Conservation (phyloP, 805 yeast genomes). For the Grigorovia transvaalensis region DNA sequence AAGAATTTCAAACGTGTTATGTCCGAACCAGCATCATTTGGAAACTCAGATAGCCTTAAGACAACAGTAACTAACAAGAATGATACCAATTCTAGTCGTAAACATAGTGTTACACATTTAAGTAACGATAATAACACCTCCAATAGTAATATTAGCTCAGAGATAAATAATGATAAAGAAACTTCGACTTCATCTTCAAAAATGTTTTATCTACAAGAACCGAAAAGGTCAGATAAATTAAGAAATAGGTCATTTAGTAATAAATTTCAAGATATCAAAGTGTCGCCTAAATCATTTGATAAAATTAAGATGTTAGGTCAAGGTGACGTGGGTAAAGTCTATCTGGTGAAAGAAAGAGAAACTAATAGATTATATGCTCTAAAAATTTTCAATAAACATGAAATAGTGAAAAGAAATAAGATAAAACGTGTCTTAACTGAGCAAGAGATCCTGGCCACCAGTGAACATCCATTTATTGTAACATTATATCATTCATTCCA, state of each 20-base stretch:
- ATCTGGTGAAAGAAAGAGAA: conserved; percentile 72
- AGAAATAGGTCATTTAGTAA: conserved; percentile 50
- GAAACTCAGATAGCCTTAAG: too few relatives aligned
- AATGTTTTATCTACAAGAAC: conserved; percentile 9
- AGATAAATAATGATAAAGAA: not conserved
- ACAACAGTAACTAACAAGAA: not conserved
- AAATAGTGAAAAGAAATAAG: conserved; percentile 91
- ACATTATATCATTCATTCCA: conserved; percentile 94
- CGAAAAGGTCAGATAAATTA: conserved; percentile 26
- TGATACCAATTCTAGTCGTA: not conserved
- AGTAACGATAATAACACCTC: not conserved
- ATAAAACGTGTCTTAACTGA: conserved; percentile 92
- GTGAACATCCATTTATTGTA: conserved; percentile 94
- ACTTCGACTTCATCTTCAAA: not conserved
- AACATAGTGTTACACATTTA: not conserved
- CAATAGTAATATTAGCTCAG: not conserved
- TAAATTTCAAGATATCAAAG: conserved; percentile 67
- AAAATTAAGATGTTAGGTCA: conserved; percentile 85
- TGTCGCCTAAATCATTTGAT: conserved; percentile 79
- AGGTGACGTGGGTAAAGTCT: conserved; percentile 98
- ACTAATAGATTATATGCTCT: conserved; percentile 76
- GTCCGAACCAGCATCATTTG: conserved; percentile 1
- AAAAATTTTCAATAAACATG: conserved; percentile 82
- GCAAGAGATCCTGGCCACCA: conserved; percentile 90
- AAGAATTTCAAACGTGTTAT: not conserved